These are phyloP conservation scores for Paraphaeosphaeria minitans DNA, from an alignment of 2,329 filamentous ascomycete species.

Conservation along the genomic window DNA sequence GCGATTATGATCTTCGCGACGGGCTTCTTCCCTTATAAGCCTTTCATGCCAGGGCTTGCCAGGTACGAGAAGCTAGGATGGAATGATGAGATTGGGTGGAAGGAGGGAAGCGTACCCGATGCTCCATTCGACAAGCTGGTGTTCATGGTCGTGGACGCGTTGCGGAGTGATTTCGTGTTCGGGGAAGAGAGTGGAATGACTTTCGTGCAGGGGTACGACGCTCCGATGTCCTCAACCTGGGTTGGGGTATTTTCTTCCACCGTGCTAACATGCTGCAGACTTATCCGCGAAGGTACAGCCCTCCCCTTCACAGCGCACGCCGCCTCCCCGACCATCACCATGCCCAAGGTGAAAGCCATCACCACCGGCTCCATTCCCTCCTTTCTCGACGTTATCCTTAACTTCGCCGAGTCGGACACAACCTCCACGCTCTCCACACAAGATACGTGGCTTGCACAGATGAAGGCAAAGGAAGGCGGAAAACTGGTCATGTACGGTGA, in stretches of 20 bases:
- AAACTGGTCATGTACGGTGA: slow-evolving; percentile 95
- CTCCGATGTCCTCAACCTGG: neutral
- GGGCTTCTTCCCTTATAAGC: slow-evolving; percentile 98
- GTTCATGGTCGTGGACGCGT: slow-evolving; percentile 97
- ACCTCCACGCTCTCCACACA: slow-evolving; percentile 85
- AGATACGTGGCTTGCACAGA: slow-evolving; percentile 95
- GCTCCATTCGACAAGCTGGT: slow-evolving; percentile 86
- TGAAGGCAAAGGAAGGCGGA: slow-evolving; percentile 68
- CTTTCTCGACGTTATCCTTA: slow-evolving; percentile 94
- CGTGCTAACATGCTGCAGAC: slow-evolving; percentile 54
- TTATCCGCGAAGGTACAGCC: slow-evolving; percentile 82
- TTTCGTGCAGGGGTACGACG: slow-evolving; percentile 80
- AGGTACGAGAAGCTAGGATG: slow-evolving; percentile 63
- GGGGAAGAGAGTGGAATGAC: slow-evolving; percentile 77
- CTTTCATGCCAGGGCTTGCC: slow-evolving; percentile 84
- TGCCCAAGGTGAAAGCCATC: slow-evolving; percentile 96
- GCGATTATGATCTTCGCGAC: slow-evolving; percentile 74
- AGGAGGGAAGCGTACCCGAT: slow-evolving; percentile 54
- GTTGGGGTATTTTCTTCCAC: neutral
- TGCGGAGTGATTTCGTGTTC: slow-evolving; percentile 91
- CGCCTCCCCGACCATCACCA: slow-evolving; percentile 95
- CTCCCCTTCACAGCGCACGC: slow-evolving; percentile 95
- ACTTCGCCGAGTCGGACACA: slow-evolving; percentile 92
- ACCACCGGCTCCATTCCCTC: slow-evolving; percentile 98
- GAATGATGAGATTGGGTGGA: slow-evolving; percentile 42